Evolutionary conservation across 164 flowering plant species (phyloP).

Genomic region (Stephania cephalantha): DNA sequence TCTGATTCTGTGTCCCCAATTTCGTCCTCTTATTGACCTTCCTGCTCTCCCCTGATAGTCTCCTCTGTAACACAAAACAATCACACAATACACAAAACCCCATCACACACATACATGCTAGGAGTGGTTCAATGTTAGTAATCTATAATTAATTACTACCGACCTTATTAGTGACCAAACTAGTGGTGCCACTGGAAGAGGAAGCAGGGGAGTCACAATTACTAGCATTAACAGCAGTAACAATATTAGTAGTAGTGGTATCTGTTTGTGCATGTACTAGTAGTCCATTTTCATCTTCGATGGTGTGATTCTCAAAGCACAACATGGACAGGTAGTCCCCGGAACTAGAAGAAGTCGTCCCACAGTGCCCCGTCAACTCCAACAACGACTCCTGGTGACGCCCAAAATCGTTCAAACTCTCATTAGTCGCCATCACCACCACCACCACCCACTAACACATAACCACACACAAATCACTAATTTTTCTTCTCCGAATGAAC

Average conservation of each 20-base stretch:
- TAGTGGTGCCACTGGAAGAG: conserved; percentile 23
- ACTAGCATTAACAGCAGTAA: conserved; percentile 24
- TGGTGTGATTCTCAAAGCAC: conserved; percentile 39
- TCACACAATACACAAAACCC: no score
- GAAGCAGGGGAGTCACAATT: conserved; percentile 37
- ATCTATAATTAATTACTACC: background rate
- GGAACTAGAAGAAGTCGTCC: conserved; percentile 21
- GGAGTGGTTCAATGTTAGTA: no score
- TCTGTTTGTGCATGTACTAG: conserved; percentile 3
- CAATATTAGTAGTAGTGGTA: background rate
- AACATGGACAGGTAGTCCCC: conserved; percentile 43
- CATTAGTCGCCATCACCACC: conserved; percentile 34
- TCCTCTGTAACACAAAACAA: conserved; percentile 3
- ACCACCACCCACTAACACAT: no score
- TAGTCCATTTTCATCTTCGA: conserved; percentile 14
- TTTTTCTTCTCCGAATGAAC: no score
- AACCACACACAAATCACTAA: no score
- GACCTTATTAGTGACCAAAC: conserved; percentile 29
- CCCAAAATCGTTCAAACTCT: conserved; percentile 12
- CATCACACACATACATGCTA: background rate
- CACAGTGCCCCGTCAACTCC: conserved; percentile 16
- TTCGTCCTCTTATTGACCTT: conserved; percentile 33
- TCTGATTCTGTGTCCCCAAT: conserved; percentile 15
- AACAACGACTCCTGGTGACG: conserved; percentile 20
- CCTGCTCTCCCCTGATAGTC: conserved; percentile 8